Evolutionary conservation across 2,329 filamentous ascomycete genomes (phyloP).

Genomic region (Trichoderma sp.): DNA sequence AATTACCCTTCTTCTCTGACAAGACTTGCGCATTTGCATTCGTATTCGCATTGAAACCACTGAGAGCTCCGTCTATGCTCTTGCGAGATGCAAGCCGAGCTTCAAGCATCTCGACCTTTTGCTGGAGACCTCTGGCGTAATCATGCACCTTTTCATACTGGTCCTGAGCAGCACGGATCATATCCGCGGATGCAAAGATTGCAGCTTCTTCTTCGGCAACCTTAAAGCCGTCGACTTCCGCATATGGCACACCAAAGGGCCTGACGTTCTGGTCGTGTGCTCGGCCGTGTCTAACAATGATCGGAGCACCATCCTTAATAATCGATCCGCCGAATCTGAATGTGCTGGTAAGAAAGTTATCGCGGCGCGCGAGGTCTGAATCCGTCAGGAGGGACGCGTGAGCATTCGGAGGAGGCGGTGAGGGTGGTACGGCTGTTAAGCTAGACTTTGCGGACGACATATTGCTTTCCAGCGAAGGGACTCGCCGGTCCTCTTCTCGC

Average conservation of each 20-base stretch:
- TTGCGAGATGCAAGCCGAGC: slow-evolving; percentile 47
- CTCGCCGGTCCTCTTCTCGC: slow-evolving; percentile 25
- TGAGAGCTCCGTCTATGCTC: slow-evolving; percentile 39
- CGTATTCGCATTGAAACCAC: slow-evolving; percentile 42
- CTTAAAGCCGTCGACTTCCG: slow-evolving; percentile 48
- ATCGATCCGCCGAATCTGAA: slow-evolving; percentile 50
- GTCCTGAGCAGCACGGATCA: slow-evolving; percentile 56
- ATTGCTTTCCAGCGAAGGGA: slow-evolving; percentile 25
- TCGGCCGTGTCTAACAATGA: slow-evolving; percentile 54
- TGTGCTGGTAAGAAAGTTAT: slow-evolving; percentile 55
- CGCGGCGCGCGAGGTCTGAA: slow-evolving; percentile 54
- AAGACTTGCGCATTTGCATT: slow-evolving; percentile 43
- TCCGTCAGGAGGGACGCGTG: slow-evolving; percentile 49
- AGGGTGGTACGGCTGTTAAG: slow-evolving; percentile 41
- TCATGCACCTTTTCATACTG: slow-evolving; percentile 55
- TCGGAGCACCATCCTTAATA: slow-evolving; percentile 51
- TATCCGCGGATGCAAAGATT: slow-evolving; percentile 60
- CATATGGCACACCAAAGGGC: slow-evolving; percentile 39
- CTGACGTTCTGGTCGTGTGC: slow-evolving; percentile 44
- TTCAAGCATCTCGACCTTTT: slow-evolving; percentile 50
- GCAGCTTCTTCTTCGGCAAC: slow-evolving; percentile 54
- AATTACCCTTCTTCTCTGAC: slow-evolving; percentile 56
- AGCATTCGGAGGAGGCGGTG: slow-evolving; percentile 39
- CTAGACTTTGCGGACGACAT: slow-evolving; percentile 42
- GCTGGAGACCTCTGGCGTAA: slow-evolving; percentile 52